Conservation (phyloP, 495 filamentous ascomycete genomes). For the Tuber calosporum region DNA sequence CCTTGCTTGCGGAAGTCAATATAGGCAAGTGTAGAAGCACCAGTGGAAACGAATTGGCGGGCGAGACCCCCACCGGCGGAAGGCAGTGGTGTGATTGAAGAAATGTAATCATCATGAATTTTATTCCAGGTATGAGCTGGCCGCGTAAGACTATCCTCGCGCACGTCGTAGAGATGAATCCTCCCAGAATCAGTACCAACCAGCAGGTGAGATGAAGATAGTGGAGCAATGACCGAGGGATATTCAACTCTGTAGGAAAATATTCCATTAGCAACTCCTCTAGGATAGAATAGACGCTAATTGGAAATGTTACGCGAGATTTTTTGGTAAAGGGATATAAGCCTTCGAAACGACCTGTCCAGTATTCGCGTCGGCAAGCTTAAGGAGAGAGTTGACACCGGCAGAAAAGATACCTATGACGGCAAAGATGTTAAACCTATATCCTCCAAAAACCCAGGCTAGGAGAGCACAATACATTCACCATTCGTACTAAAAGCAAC, state of each 20-base stretch:
- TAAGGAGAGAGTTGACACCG: conserved; percentile 83
- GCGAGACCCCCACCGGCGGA: conserved; percentile 67
- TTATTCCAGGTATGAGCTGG: conserved; percentile 53
- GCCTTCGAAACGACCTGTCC: conserved; percentile 75
- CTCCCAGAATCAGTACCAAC: conserved; percentile 83
- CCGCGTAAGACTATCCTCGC: conserved; percentile 48
- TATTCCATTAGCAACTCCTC: background rate
- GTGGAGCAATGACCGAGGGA: conserved; percentile 67
- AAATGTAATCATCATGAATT: conserved; percentile 84
- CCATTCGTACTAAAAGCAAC: conserved; percentile 73
- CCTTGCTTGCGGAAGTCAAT: conserved; percentile 65
- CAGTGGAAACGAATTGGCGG: conserved; percentile 89
- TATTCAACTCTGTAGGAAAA: conserved; percentile 48
- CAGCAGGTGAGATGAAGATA: conserved; percentile 81
- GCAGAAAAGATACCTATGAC: conserved; percentile 66
- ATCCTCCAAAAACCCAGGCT: background rate
- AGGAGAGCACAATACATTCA: conserved; percentile 44
- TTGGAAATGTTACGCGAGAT: conserved; percentile 48
- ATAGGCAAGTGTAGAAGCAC: conserved; percentile 79
- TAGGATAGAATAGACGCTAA: conserved; percentile 11
- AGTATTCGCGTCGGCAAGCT: conserved; percentile 71
- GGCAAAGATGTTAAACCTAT: conserved; percentile 8
- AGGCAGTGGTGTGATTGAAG: conserved; percentile 77
- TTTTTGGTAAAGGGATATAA: conserved; percentile 36
- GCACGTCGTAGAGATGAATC: conserved; percentile 84